Evolutionary conservation across 345 rosid species (phyloP).

Genomic region (Brassica carinata): DNA sequence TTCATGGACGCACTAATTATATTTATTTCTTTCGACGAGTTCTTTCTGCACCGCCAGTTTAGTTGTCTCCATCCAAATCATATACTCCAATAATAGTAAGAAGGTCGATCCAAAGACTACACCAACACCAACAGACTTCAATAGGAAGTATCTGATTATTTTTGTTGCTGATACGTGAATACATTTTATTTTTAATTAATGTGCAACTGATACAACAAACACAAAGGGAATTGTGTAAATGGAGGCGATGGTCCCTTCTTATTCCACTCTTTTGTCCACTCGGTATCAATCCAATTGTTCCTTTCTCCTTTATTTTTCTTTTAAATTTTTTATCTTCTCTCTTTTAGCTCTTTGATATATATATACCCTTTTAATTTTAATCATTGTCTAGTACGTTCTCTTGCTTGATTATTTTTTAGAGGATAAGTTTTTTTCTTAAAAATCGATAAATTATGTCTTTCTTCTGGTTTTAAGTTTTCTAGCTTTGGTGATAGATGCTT

Average conservation of each 20-base stretch:
- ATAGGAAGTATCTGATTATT: not conserved
- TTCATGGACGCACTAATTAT: not conserved
- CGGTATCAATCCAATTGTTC: slow-evolving; percentile 34
- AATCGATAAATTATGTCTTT: not conserved
- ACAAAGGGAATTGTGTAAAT: slow-evolving; percentile 19
- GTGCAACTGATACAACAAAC: slow-evolving; percentile 22
- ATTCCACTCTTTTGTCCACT: slow-evolving; percentile 30
- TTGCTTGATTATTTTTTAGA: not conserved
- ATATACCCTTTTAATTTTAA: not conserved
- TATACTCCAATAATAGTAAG: not conserved
- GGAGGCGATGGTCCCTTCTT: slow-evolving; percentile 36
- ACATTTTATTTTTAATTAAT: not conserved
- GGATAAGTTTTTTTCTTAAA: slow-evolving; percentile 14
- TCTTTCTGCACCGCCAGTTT: not conserved
- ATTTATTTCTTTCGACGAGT: not conserved
- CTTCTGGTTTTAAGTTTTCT: not conserved
- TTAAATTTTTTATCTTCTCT: slow-evolving; percentile 8
- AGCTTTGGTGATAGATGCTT: slow-evolving; percentile 37
- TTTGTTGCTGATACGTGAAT: not conserved
- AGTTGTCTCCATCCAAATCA: not conserved
- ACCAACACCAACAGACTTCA: not conserved
- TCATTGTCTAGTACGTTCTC: not conserved
- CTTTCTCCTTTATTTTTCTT: slow-evolving; percentile 9
- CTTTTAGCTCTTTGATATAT: not conserved
- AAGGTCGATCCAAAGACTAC: not conserved